Evolutionary conservation across 2,329 filamentous ascomycete species (phyloP), one percentile per base, ranked within the genome.

Genomic region (Apiospora pterosperma): DNA sequence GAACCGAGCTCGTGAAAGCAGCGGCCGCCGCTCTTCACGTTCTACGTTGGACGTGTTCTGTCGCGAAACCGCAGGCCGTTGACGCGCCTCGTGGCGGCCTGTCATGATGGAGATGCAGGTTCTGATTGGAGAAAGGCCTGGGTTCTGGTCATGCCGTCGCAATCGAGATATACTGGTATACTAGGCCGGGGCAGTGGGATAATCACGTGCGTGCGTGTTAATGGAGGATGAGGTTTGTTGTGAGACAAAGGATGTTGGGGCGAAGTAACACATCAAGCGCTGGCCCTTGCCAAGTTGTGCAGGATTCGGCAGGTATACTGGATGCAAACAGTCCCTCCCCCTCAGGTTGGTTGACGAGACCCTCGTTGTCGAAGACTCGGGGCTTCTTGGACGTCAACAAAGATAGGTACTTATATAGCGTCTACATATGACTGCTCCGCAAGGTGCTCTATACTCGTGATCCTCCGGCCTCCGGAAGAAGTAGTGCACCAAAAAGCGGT

Each of bases 1-100:
- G 67, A 76, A 76, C 59, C 71, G 68, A 12, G 73, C 71, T n/a
- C 77, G 76, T 55, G 69, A 70, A 23, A 82, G 74, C 38, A 80
- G 76, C 52, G 78, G 78, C 36, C 73, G 73, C 31, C 69, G 70
- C 69, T 79, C 77, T 2, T 44, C 60, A 14, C 39, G 60, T 10
- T 44, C 72, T 59, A 42, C 74, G 70, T 39, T 68, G 69, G 4
- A 72, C 64, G 23, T 68, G 69, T 55, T 63, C 61, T 28, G 58
- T 48, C 48, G 58, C 36, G 34, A 25, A 25, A 38, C 21, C 23
- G 5, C 58, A 7, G 58, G 58, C 34, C 58, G 36, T 10, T 28
- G 34, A 12, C 34, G 34, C 23, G 58, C 34, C 31, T 63, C 52
- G 23, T 58, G 39, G 16, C 38, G 65, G 16, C 62, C 65, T 36